phyloP scores from a whole-genome alignment of 169 alveolate species.

The Eimeria mitis region DNA sequence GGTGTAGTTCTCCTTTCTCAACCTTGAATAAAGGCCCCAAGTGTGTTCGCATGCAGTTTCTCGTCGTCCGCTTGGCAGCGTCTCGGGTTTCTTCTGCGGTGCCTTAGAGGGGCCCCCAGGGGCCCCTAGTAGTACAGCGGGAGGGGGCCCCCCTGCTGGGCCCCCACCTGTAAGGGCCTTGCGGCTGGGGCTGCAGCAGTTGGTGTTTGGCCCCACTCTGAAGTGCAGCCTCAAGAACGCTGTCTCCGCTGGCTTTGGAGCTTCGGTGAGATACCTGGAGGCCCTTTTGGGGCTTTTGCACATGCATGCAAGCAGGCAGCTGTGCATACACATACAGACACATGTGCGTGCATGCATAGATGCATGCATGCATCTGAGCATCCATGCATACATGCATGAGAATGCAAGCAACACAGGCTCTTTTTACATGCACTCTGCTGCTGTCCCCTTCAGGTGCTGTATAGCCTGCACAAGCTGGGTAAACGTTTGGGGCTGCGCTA shows the following conservation, averaged over 20 bases:
- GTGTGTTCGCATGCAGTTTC: conserved; percentile 2
- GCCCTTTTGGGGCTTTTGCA: neutral
- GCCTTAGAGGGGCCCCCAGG: neutral
- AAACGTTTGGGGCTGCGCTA: conserved; percentile 21
- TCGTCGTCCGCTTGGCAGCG: neutral
- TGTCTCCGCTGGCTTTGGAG: conserved; percentile 22
- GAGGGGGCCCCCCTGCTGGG: neutral
- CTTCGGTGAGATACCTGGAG: neutral
- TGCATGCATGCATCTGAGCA: conserved; percentile 7
- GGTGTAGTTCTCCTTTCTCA: neutral
- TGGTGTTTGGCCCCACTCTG: conserved; percentile 25
- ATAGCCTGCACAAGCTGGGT: conserved; percentile 15
- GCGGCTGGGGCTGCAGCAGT: conserved; percentile 24
- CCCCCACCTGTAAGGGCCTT: conserved; percentile 37
- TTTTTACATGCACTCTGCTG: neutral
- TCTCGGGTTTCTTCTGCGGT: neutral
- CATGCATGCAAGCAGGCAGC: neutral
- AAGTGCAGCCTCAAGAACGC: conserved; percentile 59
- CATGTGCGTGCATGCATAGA: neutral
- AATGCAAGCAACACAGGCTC: neutral
- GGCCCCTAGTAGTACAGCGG: neutral
- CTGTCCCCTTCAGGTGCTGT: conserved; percentile 14
- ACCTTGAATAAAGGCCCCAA: neutral
- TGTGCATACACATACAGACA: neutral
- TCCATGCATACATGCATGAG: neutral